These are phyloP conservation scores for Colletotrichum gloeosporioides DNA, from an alignment of 2,329 filamentous ascomycete species.

Conservation along the genomic window DNA sequence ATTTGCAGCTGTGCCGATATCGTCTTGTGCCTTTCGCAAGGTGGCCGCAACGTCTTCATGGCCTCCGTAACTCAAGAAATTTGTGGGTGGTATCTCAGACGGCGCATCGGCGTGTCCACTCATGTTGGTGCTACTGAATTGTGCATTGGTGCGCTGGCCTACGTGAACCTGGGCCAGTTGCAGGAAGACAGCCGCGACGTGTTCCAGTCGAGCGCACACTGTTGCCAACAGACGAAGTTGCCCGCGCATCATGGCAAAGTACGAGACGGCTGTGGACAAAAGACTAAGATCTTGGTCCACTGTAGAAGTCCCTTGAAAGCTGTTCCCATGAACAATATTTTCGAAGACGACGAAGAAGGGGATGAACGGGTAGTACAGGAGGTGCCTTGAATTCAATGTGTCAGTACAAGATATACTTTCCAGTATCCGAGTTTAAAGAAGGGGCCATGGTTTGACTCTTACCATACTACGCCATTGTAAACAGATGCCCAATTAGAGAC, in stretches of 20 bases:
- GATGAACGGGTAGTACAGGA: conserved; percentile 5
- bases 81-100: background rate
- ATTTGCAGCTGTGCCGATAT: background rate
- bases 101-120: background rate
- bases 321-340: background rate
- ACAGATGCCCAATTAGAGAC: conserved; percentile 5
- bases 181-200: background rate
- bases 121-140: background rate
- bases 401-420: background rate
- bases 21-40: background rate
- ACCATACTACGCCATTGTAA: conserved; percentile 4
- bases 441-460: background rate
- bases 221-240: background rate
- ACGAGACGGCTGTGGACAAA: background rate
- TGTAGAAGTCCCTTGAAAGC: background rate
- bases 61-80: background rate
- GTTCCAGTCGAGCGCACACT: background rate
- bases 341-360: background rate
- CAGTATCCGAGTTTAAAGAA: rapidly evolving
- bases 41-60: background rate
- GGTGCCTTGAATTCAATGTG: background rate
- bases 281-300: background rate
- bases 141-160: background rate
- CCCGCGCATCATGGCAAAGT: conserved; percentile 1
- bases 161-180: background rate